Percentiles rank a stretch among this genome's conserved stretches.
phyloP scores from a whole-genome alignment of 106 monocot species.

The Dendrobium huoshanense region DNA sequence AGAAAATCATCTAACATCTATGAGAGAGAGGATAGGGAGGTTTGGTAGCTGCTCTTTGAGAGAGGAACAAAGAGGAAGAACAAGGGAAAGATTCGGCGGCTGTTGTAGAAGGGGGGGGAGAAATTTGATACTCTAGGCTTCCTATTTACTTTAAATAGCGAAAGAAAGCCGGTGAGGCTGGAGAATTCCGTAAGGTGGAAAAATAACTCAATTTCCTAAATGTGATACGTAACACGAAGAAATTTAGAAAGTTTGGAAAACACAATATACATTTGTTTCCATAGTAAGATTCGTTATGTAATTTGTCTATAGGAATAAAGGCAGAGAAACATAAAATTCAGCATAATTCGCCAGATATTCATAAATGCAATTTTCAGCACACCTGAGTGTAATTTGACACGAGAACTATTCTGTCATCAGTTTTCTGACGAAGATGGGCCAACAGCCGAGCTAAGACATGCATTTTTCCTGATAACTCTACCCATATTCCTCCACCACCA shows the following conservation, averaged over 20 bases:
- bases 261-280: neutral
- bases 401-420: constrained; percentile 96
- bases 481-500: constrained; percentile 94
- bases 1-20: too few relatives aligned
- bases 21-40: too few relatives aligned
- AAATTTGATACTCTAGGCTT: too few relatives aligned
- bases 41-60: too few relatives aligned
- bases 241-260: neutral
- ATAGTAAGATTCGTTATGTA: neutral
- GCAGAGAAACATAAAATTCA: neutral
- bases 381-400: constrained; percentile 99
- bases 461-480: constrained; percentile 97
- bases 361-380: neutral
- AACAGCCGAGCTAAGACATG: constrained; percentile 87
- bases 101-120: too few relatives aligned
- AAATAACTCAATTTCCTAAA: neutral
- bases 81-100: too few relatives aligned
- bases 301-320: neutral
- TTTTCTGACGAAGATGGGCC: constrained; percentile 78
- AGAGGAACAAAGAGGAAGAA: too few relatives aligned
- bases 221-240: neutral
- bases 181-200: too few relatives aligned
- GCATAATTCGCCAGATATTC: neutral
- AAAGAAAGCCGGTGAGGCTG: too few relatives aligned
- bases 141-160: too few relatives aligned